Base-by-base conservation (phyloP, 139 green algal genomes). In the Picocystis salinarum region DNA sequence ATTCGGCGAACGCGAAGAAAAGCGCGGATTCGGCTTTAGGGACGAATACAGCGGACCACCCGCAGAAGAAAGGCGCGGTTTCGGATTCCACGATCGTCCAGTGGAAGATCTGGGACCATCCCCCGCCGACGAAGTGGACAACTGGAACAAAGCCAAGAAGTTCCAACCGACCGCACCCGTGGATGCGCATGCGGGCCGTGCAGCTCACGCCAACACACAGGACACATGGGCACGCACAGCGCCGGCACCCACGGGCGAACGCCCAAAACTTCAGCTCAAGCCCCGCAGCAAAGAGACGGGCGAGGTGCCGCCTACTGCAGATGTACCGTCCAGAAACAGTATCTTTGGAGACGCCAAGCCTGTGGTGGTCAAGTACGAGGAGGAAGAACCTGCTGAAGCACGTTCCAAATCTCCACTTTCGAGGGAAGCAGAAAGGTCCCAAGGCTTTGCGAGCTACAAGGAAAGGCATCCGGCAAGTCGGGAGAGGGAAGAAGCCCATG, bases 211-310 rank as follows among this genome's bases (percentile, higher is more conserved):
- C 15, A 5, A 5, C 25, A 5, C 9, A 7, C n/a, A n/a, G n/a
- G n/a, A n/a, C n/a, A n/a, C n/a, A n/a, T n/a, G n/a, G n/a, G n/a
- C n/a, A n/a, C n/a, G n/a, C n/a, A n/a, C n/a, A n/a, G n/a, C n/a
- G n/a, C 40, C 9, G 5, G 18, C 9, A 24, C 51, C 39, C 9
- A 17, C 40, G 19, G 36, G 39, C 19, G 68, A 66, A 39, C 61
- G 74, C 2, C 70, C 63, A 1, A 45, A 67, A 10, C 55, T 85
- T 34, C 67, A 74, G 26, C 53, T 86, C 13, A 47, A 51, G 34
- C 64, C 69, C 10, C 64, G 76, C 52, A 77, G 61, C 18, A 57
- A 61, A 33, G 65, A 69, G 5, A 18, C 61, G n/a, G 55, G 58
- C 36, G 13, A 28, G 13, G 22, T 37, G 3, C 29, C 27, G 9